A percentile compares a stretch with the other conserved stretches of the same genome.
Conservation (phyloP, 75 land plant genomes). For the Cunninghamia lanceolata region DNA sequence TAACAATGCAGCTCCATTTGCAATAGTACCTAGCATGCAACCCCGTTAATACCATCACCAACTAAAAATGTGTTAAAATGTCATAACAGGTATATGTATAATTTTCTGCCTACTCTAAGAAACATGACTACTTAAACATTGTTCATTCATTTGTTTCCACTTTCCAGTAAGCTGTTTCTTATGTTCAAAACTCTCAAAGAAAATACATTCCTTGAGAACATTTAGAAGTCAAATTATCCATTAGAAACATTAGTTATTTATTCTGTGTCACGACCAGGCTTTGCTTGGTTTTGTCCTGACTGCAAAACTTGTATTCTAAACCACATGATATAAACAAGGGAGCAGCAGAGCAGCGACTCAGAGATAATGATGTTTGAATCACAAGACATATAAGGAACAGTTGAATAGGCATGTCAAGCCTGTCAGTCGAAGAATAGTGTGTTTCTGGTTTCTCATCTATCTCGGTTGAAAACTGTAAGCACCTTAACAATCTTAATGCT, state of each 20-base stretch:
- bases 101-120: background rate
- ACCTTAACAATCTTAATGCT: background rate
- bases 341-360: background rate
- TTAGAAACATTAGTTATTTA: background rate
- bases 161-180: background rate
- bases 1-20: conserved; percentile 87
- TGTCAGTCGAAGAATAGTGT: background rate
- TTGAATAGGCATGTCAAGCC: background rate
- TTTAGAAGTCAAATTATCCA: background rate
- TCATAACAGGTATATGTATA: background rate
- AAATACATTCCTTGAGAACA: background rate
- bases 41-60: background rate
- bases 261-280: background rate
- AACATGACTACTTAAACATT: background rate
- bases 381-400: background rate
- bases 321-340: background rate
- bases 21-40: conserved; percentile 63
- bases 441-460: background rate
- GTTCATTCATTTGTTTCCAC: background rate
- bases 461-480: background rate
- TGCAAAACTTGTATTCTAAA: background rate
- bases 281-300: background rate
- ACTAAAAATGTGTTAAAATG: background rate
- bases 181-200: background rate
- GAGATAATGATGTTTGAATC: background rate